These are phyloP conservation scores for Somion occarium DNA, from an alignment of 1,284 basidiomycete species.

Conservation along the genomic window DNA sequence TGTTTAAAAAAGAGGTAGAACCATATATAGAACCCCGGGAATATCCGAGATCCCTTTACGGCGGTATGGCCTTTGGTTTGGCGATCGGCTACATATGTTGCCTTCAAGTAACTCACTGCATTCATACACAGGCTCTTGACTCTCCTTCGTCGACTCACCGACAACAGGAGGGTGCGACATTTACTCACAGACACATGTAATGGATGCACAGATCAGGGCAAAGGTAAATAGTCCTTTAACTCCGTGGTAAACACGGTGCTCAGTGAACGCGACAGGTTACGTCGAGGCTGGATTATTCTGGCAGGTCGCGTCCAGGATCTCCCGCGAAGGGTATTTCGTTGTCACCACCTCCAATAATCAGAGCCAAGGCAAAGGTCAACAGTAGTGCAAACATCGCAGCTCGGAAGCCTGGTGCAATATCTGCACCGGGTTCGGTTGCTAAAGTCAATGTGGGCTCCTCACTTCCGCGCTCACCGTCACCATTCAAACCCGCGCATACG, in stretches of 20 bases:
- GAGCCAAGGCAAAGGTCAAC: conserved; percentile 60
- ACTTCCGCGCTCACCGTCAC: conserved; percentile 35
- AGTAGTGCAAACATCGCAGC: conserved; percentile 40
- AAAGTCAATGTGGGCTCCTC: conserved; percentile 17
- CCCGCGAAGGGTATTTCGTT: conserved; percentile 43
- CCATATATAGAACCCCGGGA: background rate
- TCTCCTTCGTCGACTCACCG: background rate
- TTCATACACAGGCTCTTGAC: too few species aligned
- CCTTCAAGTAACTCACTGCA: background rate
- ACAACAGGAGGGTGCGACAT: conserved; percentile 1
- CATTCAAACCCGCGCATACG: conserved; percentile 32
- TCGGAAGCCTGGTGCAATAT: conserved; percentile 36
- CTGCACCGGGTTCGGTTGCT: conserved; percentile 17
- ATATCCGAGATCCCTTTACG: background rate
- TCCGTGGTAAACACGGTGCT: conserved; percentile 3
- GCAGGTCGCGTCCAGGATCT: conserved; percentile 39
- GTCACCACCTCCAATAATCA: conserved; percentile 30
- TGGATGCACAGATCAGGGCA: conserved; percentile 26
- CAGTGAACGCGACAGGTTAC: conserved; percentile 27
- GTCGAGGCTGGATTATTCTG: conserved; percentile 27
- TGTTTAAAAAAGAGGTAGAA: background rate
- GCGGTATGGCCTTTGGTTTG: background rate
- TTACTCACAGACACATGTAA: conserved; percentile 12
- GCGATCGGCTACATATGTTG: background rate
- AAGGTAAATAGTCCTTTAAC: conserved; percentile 21